phyloP scores from a whole-genome alignment of 2,329 filamentous ascomycete species.

The Cercospora beticola region DNA sequence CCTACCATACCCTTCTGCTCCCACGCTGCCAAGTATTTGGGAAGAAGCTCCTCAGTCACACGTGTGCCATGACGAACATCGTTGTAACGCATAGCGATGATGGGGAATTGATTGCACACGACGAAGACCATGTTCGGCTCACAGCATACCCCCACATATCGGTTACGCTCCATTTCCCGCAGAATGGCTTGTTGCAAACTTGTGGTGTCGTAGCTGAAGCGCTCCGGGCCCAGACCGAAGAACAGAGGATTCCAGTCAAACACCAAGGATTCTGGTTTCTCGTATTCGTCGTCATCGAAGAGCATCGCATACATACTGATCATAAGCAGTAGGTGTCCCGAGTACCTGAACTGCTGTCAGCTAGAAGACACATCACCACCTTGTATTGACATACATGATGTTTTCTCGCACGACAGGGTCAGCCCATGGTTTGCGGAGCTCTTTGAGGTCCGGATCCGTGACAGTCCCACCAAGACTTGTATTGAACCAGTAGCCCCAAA shows the following conservation, averaged over 20 bases:
- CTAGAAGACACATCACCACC: no score
- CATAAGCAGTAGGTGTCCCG: slow-evolving; percentile 45
- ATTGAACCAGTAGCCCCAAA: slow-evolving; percentile 49
- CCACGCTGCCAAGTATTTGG: slow-evolving; percentile 42
- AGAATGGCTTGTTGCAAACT: slow-evolving; percentile 41
- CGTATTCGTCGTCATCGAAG: slow-evolving; percentile 45
- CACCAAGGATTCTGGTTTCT: slow-evolving; percentile 35
- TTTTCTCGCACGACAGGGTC: slow-evolving; percentile 45
- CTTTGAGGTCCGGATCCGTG: slow-evolving; percentile 41
- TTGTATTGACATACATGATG: slow-evolving; percentile 39
- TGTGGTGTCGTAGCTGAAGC: slow-evolving; percentile 37
- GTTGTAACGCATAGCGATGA: slow-evolving; percentile 43
- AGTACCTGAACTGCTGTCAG: slow-evolving; percentile 11
- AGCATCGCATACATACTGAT: slow-evolving; percentile 45
- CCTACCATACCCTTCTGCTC: slow-evolving; percentile 36
- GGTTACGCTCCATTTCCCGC: slow-evolving; percentile 41
- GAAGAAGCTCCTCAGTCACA: slow-evolving; percentile 36
- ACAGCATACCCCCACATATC: slow-evolving; percentile 46
- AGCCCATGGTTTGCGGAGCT: slow-evolving; percentile 45
- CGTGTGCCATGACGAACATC: slow-evolving; percentile 40
- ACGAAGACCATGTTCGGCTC: slow-evolving; percentile 46
- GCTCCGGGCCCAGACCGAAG: slow-evolving; percentile 40
- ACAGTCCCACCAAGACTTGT: slow-evolving; percentile 39
- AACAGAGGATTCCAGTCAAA: slow-evolving; percentile 45
- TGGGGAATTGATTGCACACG: slow-evolving; percentile 49